phyloP scores from a whole-genome alignment of 1,139 yeast species.

The Arxiozyma bovina region DNA sequence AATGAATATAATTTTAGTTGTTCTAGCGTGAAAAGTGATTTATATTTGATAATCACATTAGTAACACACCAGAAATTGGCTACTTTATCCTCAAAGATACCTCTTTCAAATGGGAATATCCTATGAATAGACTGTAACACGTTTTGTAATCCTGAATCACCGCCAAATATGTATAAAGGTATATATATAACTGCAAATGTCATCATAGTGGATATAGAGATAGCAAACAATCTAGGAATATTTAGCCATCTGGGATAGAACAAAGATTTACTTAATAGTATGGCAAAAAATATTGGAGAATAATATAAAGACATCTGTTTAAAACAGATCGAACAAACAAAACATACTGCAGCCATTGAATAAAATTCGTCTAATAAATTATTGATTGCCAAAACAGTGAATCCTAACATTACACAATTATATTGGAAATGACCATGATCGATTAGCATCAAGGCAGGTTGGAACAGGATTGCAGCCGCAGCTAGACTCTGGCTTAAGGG shows the following conservation, averaged over 20 bases:
- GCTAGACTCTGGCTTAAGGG: slow-evolving; percentile 72
- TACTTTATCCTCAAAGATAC: slow-evolving; percentile 95
- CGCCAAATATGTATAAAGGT: slow-evolving; percentile 51
- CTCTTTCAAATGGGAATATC: slow-evolving; percentile 86
- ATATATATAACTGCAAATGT: slow-evolving; percentile 46
- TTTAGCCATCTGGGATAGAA: slow-evolving; percentile 32
- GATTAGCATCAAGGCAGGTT: slow-evolving; percentile 71
- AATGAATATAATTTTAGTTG: slow-evolving; percentile 60
- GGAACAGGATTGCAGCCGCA: slow-evolving; percentile 65
- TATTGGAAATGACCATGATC: slow-evolving; percentile 98
- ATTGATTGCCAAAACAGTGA: slow-evolving; percentile 58
- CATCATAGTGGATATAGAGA: slow-evolving; percentile 53
- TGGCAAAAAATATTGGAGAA: slow-evolving; percentile 80
- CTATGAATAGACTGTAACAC: slow-evolving; percentile 43
- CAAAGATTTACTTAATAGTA: slow-evolving; percentile 34
- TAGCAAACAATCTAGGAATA: slow-evolving; percentile 44
- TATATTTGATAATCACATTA: slow-evolving; percentile 67
- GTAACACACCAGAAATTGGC: slow-evolving; percentile 96
- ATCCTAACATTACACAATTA: slow-evolving; percentile 89
- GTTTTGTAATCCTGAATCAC: slow-evolving; percentile 31
- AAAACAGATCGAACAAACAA: slow-evolving; percentile 69
- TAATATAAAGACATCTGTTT: slow-evolving; percentile 95
- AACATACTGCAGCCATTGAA: slow-evolving; percentile 67
- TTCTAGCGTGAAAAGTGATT: slow-evolving; percentile 42
- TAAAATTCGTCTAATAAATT: slow-evolving; percentile 58